A percentile compares a stretch with the other conserved stretches of the same genome.
These are phyloP conservation scores for Helicostylum pulchrum DNA, from an alignment of 192 early-diverging fungal species.

Conservation along the genomic window DNA sequence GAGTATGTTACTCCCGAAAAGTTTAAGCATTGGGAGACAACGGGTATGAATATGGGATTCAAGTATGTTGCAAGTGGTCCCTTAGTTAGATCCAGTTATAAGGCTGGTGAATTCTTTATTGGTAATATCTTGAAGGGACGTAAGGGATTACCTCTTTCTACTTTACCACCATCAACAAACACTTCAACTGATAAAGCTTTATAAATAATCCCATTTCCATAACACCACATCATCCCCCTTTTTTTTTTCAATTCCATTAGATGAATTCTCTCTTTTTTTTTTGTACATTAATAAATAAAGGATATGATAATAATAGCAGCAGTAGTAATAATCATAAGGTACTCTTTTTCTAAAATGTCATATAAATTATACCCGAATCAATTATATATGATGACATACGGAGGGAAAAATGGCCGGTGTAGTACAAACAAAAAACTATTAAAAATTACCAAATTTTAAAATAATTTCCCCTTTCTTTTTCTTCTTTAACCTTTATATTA, in stretches of 20 bases:
- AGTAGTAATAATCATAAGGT: too few species aligned
- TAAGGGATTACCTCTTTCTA: constrained; percentile 30
- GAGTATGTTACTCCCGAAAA: constrained; percentile 92
- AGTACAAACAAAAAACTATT: background rate
- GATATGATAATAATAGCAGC: too few species aligned
- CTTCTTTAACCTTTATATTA: background rate
- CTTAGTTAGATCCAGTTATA: constrained; percentile 91
- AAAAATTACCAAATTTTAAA: too few species aligned
- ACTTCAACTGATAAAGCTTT: background rate
- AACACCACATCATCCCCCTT: too few species aligned
- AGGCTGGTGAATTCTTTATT: constrained; percentile 97
- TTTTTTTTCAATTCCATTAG: too few species aligned
- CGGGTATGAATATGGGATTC: constrained; percentile 85
- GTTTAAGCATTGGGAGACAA: constrained; percentile 83
- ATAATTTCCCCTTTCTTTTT: background rate
- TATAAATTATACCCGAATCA: too few species aligned
- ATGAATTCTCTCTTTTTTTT: too few species aligned
- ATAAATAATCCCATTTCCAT: too few species aligned
- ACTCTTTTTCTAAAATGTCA: too few species aligned
- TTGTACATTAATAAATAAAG: too few species aligned
- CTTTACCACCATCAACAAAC: background rate
- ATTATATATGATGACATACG: too few species aligned
- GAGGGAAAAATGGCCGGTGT: too few species aligned
- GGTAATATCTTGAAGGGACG: constrained; percentile 73
- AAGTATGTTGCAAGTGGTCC: constrained; percentile 95